Evolutionary conservation across 768 basidiomycete genomes (phyloP).

Genomic region (Kwoniella dendrophila): DNA sequence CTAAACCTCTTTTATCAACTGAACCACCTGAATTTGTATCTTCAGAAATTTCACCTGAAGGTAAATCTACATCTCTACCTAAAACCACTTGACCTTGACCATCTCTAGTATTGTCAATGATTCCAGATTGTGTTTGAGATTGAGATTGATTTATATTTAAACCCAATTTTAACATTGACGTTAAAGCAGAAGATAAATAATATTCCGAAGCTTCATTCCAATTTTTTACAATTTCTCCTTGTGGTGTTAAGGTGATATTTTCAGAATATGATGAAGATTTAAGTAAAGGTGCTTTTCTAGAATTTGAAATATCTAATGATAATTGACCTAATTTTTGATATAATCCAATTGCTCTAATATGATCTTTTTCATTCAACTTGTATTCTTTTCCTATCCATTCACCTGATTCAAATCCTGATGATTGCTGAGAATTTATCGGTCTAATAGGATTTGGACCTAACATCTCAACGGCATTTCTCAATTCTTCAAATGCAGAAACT

Average conservation of each 20-base stretch:
- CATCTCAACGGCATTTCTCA: constrained; percentile 39
- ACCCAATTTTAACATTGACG: constrained; percentile 40
- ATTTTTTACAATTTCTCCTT: neutral
- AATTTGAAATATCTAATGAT: constrained; percentile 31
- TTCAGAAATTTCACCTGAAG: constrained; percentile 14
- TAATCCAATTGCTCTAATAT: constrained; percentile 47
- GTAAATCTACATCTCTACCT: constrained; percentile 38
- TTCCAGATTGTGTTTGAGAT: neutral
- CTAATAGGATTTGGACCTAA: constrained; percentile 31
- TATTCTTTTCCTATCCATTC: constrained; percentile 9
- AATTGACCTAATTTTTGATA: constrained; percentile 52
- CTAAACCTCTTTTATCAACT: constrained; percentile 50
- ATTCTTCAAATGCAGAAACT: constrained; percentile 38
- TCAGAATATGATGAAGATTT: neutral
- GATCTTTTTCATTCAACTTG: constrained; percentile 32
- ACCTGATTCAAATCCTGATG: no score
- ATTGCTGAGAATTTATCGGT: no score
- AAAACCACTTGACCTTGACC: constrained; percentile 22
- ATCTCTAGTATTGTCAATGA: neutral
- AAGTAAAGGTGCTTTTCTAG: neutral
- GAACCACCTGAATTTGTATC: constrained; percentile 31
- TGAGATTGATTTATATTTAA: constrained; percentile 12
- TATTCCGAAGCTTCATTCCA: constrained; percentile 45
- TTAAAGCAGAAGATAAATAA: constrained; percentile 42
- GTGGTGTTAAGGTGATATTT: neutral